phyloP scores from a whole-genome alignment of 2,329 filamentous ascomycete species.

The Colletotrichum coccodes region DNA sequence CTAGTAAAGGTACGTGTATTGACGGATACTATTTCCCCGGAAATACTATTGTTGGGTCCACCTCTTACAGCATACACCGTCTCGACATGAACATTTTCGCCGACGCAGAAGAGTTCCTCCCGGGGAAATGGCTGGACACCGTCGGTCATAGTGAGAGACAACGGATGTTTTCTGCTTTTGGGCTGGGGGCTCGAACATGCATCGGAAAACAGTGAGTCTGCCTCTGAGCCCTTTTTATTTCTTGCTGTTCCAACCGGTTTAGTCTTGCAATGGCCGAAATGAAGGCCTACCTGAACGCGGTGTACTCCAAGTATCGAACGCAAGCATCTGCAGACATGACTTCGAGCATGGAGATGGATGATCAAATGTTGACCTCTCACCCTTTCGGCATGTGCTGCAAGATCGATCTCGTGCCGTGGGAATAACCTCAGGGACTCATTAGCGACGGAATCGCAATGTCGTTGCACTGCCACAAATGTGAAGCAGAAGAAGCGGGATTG shows the following conservation, averaged over 20 bases:
- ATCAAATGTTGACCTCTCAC: too few species aligned
- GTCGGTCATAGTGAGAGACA: conserved; percentile 78
- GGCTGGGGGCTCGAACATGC: conserved; percentile 72
- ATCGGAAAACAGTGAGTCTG: conserved; percentile 72
- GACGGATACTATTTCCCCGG: conserved; percentile 65
- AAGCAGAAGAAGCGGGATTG: too few species aligned
- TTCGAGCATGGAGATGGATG: conserved; percentile 70
- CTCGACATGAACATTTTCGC: conserved; percentile 76
- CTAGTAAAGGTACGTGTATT: conserved; percentile 62
- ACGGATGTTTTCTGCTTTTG: conserved; percentile 72
- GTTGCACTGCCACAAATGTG: too few species aligned
- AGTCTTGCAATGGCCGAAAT: conserved; percentile 72
- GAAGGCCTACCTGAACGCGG: conserved; percentile 70
- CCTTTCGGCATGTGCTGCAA: too few species aligned
- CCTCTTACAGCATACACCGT: conserved; percentile 69
- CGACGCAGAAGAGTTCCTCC: conserved; percentile 80
- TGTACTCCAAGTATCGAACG: conserved; percentile 70
- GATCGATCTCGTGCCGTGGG: too few species aligned
- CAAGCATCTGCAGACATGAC: conserved; percentile 64
- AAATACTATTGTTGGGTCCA: conserved; percentile 67
- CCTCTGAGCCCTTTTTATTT: neutral
- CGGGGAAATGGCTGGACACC: conserved; percentile 83
- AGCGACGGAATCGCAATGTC: too few species aligned
- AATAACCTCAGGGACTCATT: too few species aligned
- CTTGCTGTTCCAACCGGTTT: conserved; percentile 43